Percentiles rank a stretch among this genome's conserved stretches.
Conservation (phyloP, 2,329 filamentous ascomycete species). For the Basipetospora sp. region DNA sequence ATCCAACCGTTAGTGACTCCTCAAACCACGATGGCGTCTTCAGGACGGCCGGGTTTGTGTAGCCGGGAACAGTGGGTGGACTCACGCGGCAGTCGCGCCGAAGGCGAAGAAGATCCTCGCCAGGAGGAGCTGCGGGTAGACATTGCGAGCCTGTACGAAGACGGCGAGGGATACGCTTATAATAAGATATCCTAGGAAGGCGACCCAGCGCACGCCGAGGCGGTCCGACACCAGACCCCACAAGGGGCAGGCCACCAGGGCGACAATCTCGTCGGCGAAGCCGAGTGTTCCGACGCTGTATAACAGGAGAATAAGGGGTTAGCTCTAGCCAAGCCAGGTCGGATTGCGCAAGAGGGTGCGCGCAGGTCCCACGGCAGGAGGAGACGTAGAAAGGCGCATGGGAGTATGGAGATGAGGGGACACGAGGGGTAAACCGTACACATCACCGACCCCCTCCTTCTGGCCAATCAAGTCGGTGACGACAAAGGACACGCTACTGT, state of each 20-base stretch:
- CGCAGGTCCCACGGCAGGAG: no score
- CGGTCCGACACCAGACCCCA: slow-evolving; percentile 71
- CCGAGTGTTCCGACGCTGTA: slow-evolving; percentile 60
- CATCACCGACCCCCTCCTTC: slow-evolving; percentile 58
- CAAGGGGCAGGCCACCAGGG: slow-evolving; percentile 61
- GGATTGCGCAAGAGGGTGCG: no score
- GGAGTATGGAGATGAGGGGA: no score
- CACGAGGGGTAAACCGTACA: slow-evolving; percentile 18
- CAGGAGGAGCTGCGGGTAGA: slow-evolving; percentile 78
- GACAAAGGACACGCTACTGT: slow-evolving; percentile 71
- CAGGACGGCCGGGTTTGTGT: no score
- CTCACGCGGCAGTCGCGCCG: slow-evolving; percentile 74
- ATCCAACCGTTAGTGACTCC: no score
- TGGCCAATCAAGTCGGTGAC: slow-evolving; percentile 69
- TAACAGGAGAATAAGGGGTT: background rate
- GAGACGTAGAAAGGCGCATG: no score
- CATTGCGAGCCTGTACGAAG: slow-evolving; percentile 72
- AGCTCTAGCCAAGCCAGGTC: no score
- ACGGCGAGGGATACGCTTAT: slow-evolving; percentile 63
- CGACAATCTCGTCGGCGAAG: slow-evolving; percentile 72
- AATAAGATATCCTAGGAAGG: slow-evolving; percentile 65
- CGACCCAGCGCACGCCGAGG: slow-evolving; percentile 57
- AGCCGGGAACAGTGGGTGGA: slow-evolving; percentile 4
- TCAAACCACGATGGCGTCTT: no score
- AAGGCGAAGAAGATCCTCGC: slow-evolving; percentile 77